Evolutionary conservation across 352 stramenopile species (phyloP).

Genomic region (Phytophthora nicotianae): DNA sequence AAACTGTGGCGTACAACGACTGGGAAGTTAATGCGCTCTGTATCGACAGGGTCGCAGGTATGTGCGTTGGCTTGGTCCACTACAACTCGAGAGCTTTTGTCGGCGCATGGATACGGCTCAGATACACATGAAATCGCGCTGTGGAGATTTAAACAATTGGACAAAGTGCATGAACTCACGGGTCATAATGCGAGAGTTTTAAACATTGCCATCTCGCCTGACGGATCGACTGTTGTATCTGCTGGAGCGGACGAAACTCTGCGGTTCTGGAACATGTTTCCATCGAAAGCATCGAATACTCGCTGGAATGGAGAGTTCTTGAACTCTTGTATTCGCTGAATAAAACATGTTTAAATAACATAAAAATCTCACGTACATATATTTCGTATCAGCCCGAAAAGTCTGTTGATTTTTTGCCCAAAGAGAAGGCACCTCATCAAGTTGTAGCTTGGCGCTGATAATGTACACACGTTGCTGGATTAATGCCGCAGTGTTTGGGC

Average conservation of each 20-base stretch:
- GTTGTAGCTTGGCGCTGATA: not conserved
- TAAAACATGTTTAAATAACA: not conserved
- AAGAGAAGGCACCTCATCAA: constrained; percentile 29
- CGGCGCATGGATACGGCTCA: constrained; percentile 92
- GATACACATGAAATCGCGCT: constrained; percentile 93
- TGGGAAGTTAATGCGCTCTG: constrained; percentile 89
- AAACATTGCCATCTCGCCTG: constrained; percentile 92
- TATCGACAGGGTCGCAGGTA: constrained; percentile 96
- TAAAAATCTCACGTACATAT: constrained; percentile 35
- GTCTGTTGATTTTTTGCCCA: not conserved
- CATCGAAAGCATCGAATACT: not conserved
- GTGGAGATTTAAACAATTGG: constrained; percentile 96
- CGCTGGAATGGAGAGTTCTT: not conserved
- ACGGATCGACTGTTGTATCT: constrained; percentile 93
- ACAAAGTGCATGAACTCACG: constrained; percentile 92
- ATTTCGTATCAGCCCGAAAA: constrained; percentile 21
- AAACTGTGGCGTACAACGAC: constrained; percentile 96
- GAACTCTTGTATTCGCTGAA: not conserved
- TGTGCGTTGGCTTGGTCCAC: constrained; percentile 92
- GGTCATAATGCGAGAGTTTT: constrained; percentile 94
- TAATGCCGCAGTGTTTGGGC: constrained; percentile 12
- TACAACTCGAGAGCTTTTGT: constrained; percentile 91
- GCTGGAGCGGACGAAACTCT: constrained; percentile 96
- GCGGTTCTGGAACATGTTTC: constrained; percentile 96
- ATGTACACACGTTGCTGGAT: constrained; percentile 7